Percentiles rank a stretch among this genome's conserved stretches.
Conservation (phyloP, 768 basidiomycete genomes). For the Artomyces pyxidatus region DNA sequence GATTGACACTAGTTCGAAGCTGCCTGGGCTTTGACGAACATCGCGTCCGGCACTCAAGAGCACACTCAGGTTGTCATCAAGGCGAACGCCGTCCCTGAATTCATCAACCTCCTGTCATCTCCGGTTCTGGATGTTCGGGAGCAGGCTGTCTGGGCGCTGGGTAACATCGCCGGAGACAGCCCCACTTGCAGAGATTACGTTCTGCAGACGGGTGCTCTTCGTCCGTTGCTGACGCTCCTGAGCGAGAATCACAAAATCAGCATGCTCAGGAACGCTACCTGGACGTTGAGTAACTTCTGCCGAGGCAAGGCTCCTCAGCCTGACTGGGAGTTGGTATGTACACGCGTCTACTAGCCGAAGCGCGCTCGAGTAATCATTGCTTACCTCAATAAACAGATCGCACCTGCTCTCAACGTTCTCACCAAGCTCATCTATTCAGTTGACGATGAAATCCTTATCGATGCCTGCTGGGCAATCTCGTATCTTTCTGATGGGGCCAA, state of each 20-base stretch:
- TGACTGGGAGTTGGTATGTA: conserved; percentile 90
- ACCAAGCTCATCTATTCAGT: conserved; percentile 98
- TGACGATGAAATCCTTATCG: conserved; percentile 98
- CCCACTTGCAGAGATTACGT: conserved; percentile 97
- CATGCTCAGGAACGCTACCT: conserved; percentile 97
- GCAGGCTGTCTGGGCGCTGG: conserved; percentile 99
- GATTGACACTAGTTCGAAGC: conserved; percentile 71
- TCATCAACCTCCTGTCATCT: conserved; percentile 95
- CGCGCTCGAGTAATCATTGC: no score
- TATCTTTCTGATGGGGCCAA: conserved; percentile 98
- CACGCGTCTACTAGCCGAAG: no score
- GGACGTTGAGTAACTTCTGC: conserved; percentile 99
- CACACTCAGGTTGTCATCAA: conserved; percentile 98
- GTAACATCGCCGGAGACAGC: conserved; percentile 98
- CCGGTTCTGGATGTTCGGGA: conserved; percentile 93
- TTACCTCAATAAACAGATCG: no score
- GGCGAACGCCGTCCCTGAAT: conserved; percentile 91
- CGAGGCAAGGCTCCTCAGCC: conserved; percentile 97
- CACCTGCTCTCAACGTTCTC: conserved; percentile 91
- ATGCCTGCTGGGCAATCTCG: conserved; percentile 99
- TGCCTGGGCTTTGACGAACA: conserved; percentile 97
- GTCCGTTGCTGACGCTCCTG: conserved; percentile 81
- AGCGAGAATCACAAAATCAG: conserved; percentile 98
- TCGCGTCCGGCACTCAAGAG: conserved; percentile 95
- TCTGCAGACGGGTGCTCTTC: conserved; percentile 84